A percentile compares a stretch with the other conserved stretches of the same genome.
phyloP scores from a whole-genome alignment of 176 grass and related monocot species.

The Cocos nucifera region DNA sequence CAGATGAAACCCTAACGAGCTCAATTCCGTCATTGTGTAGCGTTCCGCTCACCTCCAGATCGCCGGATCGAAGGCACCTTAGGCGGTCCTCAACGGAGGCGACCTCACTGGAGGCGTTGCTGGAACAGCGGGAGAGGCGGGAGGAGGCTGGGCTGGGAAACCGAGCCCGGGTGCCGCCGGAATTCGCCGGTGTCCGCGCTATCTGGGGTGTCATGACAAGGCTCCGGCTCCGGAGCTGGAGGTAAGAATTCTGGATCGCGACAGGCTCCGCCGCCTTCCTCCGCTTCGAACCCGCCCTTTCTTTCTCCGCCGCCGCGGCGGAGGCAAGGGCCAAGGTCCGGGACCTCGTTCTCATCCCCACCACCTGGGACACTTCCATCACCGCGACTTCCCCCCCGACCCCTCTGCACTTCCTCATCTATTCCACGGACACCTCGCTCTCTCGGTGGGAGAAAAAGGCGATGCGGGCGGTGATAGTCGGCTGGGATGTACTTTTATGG shows the following conservation, averaged over 20 bases:
- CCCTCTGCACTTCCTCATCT: slow-evolving; percentile 17
- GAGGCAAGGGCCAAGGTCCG: slow-evolving; percentile 3
- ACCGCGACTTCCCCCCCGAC: slow-evolving; percentile 2
- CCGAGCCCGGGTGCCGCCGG: background rate
- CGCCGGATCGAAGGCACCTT: background rate
- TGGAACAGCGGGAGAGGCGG: slow-evolving; percentile 4
- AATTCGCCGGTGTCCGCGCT: background rate
- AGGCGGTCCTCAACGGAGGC: too few relatives aligned
- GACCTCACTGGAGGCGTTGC: slow-evolving; percentile 1
- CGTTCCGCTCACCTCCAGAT: background rate
- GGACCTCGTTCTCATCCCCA: slow-evolving; percentile 16
- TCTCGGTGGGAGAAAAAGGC: too few relatives aligned
- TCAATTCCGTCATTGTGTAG: background rate
- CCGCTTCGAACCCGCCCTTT: too few relatives aligned
- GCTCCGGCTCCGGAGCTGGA: slow-evolving; percentile 13
- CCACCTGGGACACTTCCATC: slow-evolving; percentile 6
- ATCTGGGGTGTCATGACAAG: slow-evolving; percentile 6
- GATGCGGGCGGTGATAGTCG: too few relatives aligned
- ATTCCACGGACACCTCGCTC: background rate
- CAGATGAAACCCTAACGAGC: background rate
- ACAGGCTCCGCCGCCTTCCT: background rate
- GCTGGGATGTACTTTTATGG: too few relatives aligned
- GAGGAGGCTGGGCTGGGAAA: too few relatives aligned
- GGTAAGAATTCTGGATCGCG: background rate
- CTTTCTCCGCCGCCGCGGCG: background rate